A percentile compares a stretch with the other conserved stretches of the same genome.
These are phyloP conservation scores for Debaryomyces sp. DNA, from an alignment of 1,139 yeast genomes.

Conservation along the genomic window DNA sequence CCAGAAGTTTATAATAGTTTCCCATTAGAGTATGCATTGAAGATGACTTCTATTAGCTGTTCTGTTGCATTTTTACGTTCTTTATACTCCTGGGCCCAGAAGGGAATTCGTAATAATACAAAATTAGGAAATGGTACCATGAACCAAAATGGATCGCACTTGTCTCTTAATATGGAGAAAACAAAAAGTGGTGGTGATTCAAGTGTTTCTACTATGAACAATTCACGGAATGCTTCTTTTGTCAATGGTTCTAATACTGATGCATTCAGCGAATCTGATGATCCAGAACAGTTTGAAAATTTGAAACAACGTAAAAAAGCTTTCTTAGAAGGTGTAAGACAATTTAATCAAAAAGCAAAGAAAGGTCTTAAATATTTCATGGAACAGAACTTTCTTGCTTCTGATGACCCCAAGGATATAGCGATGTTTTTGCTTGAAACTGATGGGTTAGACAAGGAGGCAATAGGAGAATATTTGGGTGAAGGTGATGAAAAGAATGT, in stretches of 20 bases:
- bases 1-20: slow-evolving; percentile 57
- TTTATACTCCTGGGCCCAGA: slow-evolving; percentile 85
- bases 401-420: slow-evolving; percentile 63
- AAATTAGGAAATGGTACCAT: slow-evolving; percentile 4
- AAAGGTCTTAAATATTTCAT: slow-evolving; percentile 70
- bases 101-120: slow-evolving; percentile 44
- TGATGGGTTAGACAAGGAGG: slow-evolving; percentile 81
- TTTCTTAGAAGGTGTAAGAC: slow-evolving; percentile 72
- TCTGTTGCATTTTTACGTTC: slow-evolving; percentile 84
- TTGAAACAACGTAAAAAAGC: slow-evolving; percentile 84
- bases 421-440: slow-evolving; percentile 76
- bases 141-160: slow-evolving; percentile 20
- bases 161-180: slow-evolving; percentile 34
- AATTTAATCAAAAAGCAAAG: slow-evolving; percentile 84
- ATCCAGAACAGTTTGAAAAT: slow-evolving; percentile 83
- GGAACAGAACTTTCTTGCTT: slow-evolving; percentile 61
- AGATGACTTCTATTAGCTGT: slow-evolving; percentile 78
- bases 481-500: slow-evolving; percentile 82
- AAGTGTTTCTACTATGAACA: slow-evolving; percentile 28
- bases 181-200: slow-evolving; percentile 45
- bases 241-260: slow-evolving; percentile 22
- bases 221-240: slow-evolving; percentile 39
- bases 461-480: slow-evolving; percentile 89
- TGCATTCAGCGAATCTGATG: slow-evolving; percentile 52
- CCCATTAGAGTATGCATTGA: slow-evolving; percentile 82